A percentile compares a stretch with the other conserved stretches of the same genome.
Conservation (phyloP, 768 basidiomycete genomes). For the Lentinula boryana region DNA sequence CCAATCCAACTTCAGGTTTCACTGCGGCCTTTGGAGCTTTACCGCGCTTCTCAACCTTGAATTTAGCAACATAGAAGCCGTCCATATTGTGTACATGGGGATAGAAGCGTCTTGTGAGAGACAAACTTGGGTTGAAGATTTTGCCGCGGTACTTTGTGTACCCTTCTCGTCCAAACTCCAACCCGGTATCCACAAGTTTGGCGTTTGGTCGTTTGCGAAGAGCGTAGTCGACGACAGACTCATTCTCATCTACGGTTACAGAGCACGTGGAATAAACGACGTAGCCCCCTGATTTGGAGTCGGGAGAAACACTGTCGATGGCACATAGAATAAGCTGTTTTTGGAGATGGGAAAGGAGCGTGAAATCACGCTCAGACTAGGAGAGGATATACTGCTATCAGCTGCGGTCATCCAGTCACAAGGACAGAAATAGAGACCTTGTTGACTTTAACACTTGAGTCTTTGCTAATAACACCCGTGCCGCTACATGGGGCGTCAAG, state of each 20-base stretch:
- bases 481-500: constrained; percentile 97
- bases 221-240: constrained; percentile 96
- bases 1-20: constrained; percentile 23
- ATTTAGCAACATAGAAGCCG: constrained; percentile 97
- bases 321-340: constrained; percentile 98
- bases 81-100: constrained; percentile 99
- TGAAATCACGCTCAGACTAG: constrained; percentile 93
- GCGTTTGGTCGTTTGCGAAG: constrained; percentile 90
- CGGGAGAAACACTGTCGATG: constrained; percentile 89
- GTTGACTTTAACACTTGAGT: constrained; percentile 95
- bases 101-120: constrained; percentile 84
- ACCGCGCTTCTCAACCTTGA: constrained; percentile 81
- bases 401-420: background rate
- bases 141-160: constrained; percentile 90
- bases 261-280: constrained; percentile 99
- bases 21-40: constrained; percentile 33
- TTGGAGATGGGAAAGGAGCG: constrained; percentile 92
- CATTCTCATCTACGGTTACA: constrained; percentile 97
- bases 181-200: constrained; percentile 86
- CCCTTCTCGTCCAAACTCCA: constrained; percentile 91
- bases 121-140: constrained; percentile 73
- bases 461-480: constrained; percentile 97
- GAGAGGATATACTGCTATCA: background rate
- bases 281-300: constrained; percentile 88
- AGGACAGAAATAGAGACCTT: constrained; percentile 58